Conservation (phyloP, 306 rosid genomes). For the Cucumis cinereus region DNA sequence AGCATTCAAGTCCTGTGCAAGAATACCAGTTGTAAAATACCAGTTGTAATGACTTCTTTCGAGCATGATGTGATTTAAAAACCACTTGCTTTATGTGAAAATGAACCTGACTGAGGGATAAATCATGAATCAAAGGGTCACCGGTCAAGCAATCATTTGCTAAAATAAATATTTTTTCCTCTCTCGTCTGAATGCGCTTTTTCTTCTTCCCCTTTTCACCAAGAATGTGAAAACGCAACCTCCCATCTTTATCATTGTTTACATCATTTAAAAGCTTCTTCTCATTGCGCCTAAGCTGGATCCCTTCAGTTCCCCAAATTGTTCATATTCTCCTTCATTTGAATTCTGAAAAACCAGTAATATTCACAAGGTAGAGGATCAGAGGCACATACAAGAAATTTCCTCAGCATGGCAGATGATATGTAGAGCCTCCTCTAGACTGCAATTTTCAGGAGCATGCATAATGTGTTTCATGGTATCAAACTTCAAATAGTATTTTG, state of each 20-base stretch:
- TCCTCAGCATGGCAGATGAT: slow-evolving; percentile 81
- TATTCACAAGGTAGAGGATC: background rate
- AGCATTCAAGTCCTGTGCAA: slow-evolving; percentile 70
- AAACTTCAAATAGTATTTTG: slow-evolving; percentile 90
- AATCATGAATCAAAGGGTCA: slow-evolving; percentile 74
- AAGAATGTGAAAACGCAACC: slow-evolving; percentile 77
- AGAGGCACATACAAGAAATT: slow-evolving; percentile 53
- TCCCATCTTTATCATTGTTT: slow-evolving; percentile 74
- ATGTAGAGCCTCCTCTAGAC: slow-evolving; percentile 65
- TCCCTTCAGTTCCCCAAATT: slow-evolving; percentile 47
- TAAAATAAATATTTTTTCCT: slow-evolving; percentile 79
- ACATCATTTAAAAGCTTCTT: slow-evolving; percentile 79
- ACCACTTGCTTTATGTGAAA: slow-evolving; percentile 12
- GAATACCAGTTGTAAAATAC: slow-evolving; percentile 15
- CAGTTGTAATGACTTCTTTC: slow-evolving; percentile 12
- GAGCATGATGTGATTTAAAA: slow-evolving; percentile 11
- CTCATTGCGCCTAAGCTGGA: slow-evolving; percentile 95
- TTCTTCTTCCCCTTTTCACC: slow-evolving; percentile 69
- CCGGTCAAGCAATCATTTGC: slow-evolving; percentile 95
- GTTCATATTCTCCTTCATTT: slow-evolving; percentile 13
- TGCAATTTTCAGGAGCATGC: slow-evolving; percentile 64
- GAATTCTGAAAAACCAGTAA: slow-evolving; percentile 4
- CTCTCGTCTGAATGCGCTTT: slow-evolving; percentile 87
- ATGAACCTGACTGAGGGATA: slow-evolving; percentile 77
- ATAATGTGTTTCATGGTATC: slow-evolving; percentile 87